phyloP scores from a whole-genome alignment of 202 grass and related monocot species.

The Brachypodium distachyon region DNA sequence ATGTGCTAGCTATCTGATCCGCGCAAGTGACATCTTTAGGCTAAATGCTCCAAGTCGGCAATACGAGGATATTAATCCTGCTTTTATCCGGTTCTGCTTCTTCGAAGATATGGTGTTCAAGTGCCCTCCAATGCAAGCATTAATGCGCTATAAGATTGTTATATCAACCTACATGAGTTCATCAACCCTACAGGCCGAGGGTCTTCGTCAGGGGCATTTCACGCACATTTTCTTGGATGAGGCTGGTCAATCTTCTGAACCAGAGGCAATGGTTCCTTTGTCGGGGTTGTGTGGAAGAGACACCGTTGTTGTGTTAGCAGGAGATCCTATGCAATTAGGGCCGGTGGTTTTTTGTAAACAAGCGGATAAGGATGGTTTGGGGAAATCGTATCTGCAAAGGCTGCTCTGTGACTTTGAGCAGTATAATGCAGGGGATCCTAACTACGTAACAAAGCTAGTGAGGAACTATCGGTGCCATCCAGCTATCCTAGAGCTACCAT shows the following conservation, averaged over 20 bases:
- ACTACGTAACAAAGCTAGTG: slow-evolving; percentile 73
- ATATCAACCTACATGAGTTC: slow-evolving; percentile 88
- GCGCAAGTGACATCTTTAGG: slow-evolving; percentile 65
- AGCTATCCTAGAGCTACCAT: slow-evolving; percentile 85
- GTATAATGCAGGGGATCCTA: slow-evolving; percentile 42
- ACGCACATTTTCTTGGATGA: slow-evolving; percentile 95
- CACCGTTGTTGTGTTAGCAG: slow-evolving; percentile 86
- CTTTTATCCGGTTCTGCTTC: slow-evolving; percentile 77
- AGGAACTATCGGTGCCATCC: slow-evolving; percentile 93
- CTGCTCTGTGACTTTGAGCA: slow-evolving; percentile 42
- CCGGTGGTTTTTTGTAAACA: slow-evolving; percentile 68
- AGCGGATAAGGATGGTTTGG: slow-evolving; percentile 61
- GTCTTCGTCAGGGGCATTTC: slow-evolving; percentile 62
- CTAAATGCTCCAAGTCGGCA: slow-evolving; percentile 74
- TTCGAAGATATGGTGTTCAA: slow-evolving; percentile 70
- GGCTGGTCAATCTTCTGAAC: slow-evolving; percentile 87
- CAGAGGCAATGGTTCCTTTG: slow-evolving; percentile 76
- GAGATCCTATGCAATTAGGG: slow-evolving; percentile 66
- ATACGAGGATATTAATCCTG: slow-evolving; percentile 65
- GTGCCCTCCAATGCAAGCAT: slow-evolving; percentile 69
- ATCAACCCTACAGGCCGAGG: slow-evolving; percentile 52
- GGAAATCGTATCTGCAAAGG: slow-evolving; percentile 63
- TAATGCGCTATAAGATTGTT: slow-evolving; percentile 63
- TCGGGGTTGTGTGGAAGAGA: slow-evolving; percentile 47
- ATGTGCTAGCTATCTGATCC: slow-evolving; percentile 38